phyloP scores from a whole-genome alignment of 495 filamentous ascomycete genomes.

The Opeltia flavorubescens region DNA sequence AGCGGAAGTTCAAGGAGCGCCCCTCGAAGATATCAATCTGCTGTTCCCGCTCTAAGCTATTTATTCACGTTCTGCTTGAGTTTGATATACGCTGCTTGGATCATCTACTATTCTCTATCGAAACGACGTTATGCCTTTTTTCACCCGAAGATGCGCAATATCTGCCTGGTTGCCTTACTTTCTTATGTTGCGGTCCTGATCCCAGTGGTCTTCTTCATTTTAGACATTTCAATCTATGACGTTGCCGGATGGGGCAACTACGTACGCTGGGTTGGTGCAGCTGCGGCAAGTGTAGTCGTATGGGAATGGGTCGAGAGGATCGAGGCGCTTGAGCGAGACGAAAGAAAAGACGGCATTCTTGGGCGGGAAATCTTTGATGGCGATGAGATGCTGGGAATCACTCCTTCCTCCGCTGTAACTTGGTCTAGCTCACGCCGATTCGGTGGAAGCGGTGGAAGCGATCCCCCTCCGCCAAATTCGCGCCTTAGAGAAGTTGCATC shows the following conservation, averaged over 20 bases:
- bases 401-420: slow-evolving; percentile 42
- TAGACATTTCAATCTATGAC: slow-evolving; percentile 78
- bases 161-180: slow-evolving; percentile 68
- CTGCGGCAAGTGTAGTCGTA: slow-evolving; percentile 88
- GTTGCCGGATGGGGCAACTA: slow-evolving; percentile 96
- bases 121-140: slow-evolving; percentile 91
- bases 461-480: not conserved
- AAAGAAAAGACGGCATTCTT: slow-evolving; percentile 88
- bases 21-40: slow-evolving; percentile 66
- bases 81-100: slow-evolving; percentile 85
- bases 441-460: slow-evolving; percentile 5
- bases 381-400: slow-evolving; percentile 83
- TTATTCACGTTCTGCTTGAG: slow-evolving; percentile 83
- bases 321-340: slow-evolving; percentile 86
- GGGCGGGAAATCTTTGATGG: slow-evolving; percentile 93
- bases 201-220: slow-evolving; percentile 87
- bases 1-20: slow-evolving; percentile 39
- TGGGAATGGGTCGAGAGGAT: slow-evolving; percentile 99
- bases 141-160: slow-evolving; percentile 84
- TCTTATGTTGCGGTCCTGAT: slow-evolving; percentile 71
- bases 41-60: slow-evolving; percentile 85
- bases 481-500: not conserved
- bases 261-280: slow-evolving; percentile 92
- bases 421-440: slow-evolving; percentile 29
- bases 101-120: slow-evolving; percentile 84